Evolutionary conservation across 2,329 filamentous ascomycete species (phyloP).

Genomic region (Grosmannia penicillata): DNA sequence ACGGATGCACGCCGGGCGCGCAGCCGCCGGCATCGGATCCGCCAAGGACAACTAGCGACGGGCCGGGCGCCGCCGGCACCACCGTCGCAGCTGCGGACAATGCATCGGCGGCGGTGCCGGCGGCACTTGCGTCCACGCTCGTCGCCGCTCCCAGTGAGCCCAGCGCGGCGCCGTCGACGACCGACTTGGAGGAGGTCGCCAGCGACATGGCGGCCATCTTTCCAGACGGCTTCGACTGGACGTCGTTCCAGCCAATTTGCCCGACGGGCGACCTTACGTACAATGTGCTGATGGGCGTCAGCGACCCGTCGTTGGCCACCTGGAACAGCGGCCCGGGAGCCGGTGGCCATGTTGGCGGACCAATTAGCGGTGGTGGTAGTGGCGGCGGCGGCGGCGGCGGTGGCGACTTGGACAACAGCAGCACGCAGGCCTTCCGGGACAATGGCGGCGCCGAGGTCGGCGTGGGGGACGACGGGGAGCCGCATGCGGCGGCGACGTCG

Average conservation of each 20-base stretch:
- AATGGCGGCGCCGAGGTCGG: not conserved
- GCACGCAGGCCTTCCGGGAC: not conserved
- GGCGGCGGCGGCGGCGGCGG: conserved; percentile 4
- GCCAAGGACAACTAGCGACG: conserved; percentile 7
- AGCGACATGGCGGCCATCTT: conserved; percentile 19
- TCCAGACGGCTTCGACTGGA: conserved; percentile 32
- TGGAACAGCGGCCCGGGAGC: conserved; percentile 11
- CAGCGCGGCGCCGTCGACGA: not conserved
- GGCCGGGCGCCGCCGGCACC: conserved; percentile 1
- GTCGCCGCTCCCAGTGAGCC: no score
- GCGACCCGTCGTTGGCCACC: conserved; percentile 9
- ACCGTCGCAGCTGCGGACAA: no score
- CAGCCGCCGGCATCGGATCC: conserved; percentile 1
- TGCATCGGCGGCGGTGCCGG: no score
- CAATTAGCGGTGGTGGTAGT: not conserved
- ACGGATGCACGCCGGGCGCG: conserved; percentile 4
- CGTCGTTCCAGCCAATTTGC: conserved; percentile 37
- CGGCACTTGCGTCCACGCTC: no score
- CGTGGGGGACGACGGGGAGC: not conserved
- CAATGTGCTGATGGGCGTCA: conserved; percentile 35
- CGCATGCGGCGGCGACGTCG: not conserved
- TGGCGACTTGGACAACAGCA: conserved; percentile 3
- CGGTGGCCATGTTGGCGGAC: no score
- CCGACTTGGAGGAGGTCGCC: not conserved
- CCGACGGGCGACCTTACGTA: conserved; percentile 42